Evolutionary conservation across 2,329 filamentous ascomycete species (phyloP).

Genomic region (Stachybotrys echinatus): DNA sequence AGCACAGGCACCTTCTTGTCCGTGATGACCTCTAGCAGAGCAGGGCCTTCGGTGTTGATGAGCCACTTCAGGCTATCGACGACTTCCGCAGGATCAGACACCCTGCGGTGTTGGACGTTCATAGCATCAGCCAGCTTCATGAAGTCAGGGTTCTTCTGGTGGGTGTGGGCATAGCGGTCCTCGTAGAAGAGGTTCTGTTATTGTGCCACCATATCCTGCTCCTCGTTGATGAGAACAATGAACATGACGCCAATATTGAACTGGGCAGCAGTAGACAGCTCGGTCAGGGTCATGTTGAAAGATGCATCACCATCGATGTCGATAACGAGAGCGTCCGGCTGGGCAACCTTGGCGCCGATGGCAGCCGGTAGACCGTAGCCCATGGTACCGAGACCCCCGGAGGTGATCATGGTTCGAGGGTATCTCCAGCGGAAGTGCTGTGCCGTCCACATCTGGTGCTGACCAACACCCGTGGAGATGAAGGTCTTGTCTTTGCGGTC

Average conservation of each 20-base stretch:
- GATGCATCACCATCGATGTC: slow-evolving; percentile 99
- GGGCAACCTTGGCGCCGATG: slow-evolving; percentile 87
- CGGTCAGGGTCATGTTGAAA: slow-evolving; percentile 97
- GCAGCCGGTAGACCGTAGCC: slow-evolving; percentile 91
- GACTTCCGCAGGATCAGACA: slow-evolving; percentile 70
- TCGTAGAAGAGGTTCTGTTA: slow-evolving; percentile 98
- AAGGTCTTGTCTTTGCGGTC: slow-evolving; percentile 77
- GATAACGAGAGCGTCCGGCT: slow-evolving; percentile 74
- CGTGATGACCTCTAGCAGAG: slow-evolving; percentile 84
- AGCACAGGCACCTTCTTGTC: slow-evolving; percentile 93
- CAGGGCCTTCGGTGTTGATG: slow-evolving; percentile 84
- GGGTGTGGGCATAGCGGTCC: slow-evolving; percentile 86
- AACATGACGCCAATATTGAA: slow-evolving; percentile 97
- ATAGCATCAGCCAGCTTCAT: slow-evolving; percentile 89
- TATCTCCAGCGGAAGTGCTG: slow-evolving; percentile 95
- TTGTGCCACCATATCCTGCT: slow-evolving; percentile 98
- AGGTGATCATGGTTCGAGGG: slow-evolving; percentile 92
- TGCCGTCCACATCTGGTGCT: slow-evolving; percentile 98
- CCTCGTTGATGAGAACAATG: slow-evolving; percentile 91
- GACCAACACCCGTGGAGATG: slow-evolving; percentile 90
- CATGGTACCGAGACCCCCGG: slow-evolving; percentile 82
- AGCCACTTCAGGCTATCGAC: slow-evolving; percentile 80
- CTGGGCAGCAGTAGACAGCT: slow-evolving; percentile 87
- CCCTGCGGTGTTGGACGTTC: slow-evolving; percentile 71
- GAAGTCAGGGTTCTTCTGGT: slow-evolving; percentile 94